These are phyloP conservation scores for Lentinula boryana DNA, from an alignment of 768 basidiomycete species.

Conservation along the genomic window DNA sequence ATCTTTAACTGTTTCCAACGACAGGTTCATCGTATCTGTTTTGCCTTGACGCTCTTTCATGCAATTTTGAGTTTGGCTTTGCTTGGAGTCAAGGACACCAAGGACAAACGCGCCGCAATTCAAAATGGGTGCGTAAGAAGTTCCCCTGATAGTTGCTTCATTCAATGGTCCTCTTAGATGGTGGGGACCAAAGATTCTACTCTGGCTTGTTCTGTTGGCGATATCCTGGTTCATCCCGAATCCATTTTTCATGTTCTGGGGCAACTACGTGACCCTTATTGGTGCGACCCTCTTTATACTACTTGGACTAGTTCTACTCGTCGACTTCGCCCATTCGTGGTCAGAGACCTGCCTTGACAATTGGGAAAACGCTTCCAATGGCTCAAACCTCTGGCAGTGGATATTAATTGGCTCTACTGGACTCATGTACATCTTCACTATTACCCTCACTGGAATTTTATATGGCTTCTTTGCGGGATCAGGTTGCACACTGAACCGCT, in stretches of 20 bases:
- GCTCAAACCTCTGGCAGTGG: slow-evolving; percentile 93
- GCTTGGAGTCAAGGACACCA: slow-evolving; percentile 84
- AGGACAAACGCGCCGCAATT: slow-evolving; percentile 87
- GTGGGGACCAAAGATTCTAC: slow-evolving; percentile 96
- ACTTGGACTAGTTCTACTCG: slow-evolving; percentile 91
- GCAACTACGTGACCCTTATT: slow-evolving; percentile 85
- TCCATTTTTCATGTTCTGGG: slow-evolving; percentile 92
- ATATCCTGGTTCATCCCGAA: slow-evolving; percentile 95
- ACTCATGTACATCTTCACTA: slow-evolving; percentile 77
- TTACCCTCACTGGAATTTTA: slow-evolving; percentile 82
- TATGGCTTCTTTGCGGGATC: slow-evolving; percentile 88
- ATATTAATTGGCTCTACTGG: slow-evolving; percentile 90
- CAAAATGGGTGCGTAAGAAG: slow-evolving; percentile 77
- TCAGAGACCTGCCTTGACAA: slow-evolving; percentile 94
- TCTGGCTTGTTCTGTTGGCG: slow-evolving; percentile 79
- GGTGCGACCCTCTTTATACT: slow-evolving; percentile 95
- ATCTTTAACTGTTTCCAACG: neutral
- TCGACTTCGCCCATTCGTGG: slow-evolving; percentile 99
- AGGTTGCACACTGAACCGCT: slow-evolving; percentile 88
- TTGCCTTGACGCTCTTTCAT: slow-evolving; percentile 89
- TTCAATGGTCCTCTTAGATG: slow-evolving; percentile 45
- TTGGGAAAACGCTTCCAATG: slow-evolving; percentile 72
- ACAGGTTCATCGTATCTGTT: slow-evolving; percentile 93
- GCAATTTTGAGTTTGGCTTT: slow-evolving; percentile 71
- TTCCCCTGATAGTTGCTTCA: slow-evolving; percentile 1